A percentile compares a stretch with the other conserved stretches of the same genome.
These are phyloP conservation scores for Gardenia jasminoides DNA, from an alignment of 257 asterid genomes.

Conservation along the genomic window DNA sequence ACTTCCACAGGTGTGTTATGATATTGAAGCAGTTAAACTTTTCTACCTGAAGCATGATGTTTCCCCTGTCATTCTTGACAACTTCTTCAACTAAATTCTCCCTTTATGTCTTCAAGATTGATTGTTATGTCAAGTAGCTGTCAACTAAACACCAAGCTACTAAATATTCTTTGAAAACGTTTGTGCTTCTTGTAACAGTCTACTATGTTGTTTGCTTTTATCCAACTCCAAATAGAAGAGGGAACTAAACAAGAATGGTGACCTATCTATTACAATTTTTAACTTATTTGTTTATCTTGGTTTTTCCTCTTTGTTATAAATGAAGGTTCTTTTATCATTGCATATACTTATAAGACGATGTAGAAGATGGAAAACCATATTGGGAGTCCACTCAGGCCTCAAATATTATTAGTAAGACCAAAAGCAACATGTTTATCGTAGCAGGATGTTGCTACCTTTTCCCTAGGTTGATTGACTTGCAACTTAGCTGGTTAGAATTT, in stretches of 20 bases:
- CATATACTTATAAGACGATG: too few species aligned
- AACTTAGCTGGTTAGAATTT: too few species aligned
- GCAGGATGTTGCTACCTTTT: too few species aligned
- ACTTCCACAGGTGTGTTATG: conserved; percentile 37
- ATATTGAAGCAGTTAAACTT: neutral
- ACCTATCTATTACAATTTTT: too few species aligned
- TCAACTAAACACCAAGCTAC: neutral
- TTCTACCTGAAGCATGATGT: neutral
- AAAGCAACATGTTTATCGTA: too few species aligned
- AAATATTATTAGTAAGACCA: too few species aligned
- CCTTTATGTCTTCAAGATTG: neutral
- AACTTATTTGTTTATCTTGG: too few species aligned
- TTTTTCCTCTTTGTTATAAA: too few species aligned
- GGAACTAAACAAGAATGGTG: neutral
- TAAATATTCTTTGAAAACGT: neutral
- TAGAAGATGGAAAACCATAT: too few species aligned
- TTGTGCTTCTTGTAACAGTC: neutral
- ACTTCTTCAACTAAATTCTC: neutral
- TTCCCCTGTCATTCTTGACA: neutral
- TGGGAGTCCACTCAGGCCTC: too few species aligned
- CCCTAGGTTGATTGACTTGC: too few species aligned
- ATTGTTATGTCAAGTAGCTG: neutral
- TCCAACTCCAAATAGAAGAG: neutral
- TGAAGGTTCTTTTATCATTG: too few species aligned
- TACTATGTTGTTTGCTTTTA: neutral